phyloP scores from a whole-genome alignment of 2,329 filamentous ascomycete genomes.

The Ascochyta clinopodiicola region DNA sequence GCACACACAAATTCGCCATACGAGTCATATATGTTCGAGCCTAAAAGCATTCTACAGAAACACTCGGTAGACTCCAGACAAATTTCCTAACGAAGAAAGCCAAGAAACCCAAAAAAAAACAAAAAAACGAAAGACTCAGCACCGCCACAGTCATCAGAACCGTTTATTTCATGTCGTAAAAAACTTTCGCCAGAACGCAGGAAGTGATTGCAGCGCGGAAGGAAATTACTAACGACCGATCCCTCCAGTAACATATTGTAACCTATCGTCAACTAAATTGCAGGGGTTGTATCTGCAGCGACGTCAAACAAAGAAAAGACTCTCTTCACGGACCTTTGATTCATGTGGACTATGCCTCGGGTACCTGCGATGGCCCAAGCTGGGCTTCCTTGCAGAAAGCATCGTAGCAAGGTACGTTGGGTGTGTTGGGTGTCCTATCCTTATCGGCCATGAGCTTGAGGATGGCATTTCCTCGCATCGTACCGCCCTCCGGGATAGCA shows the following conservation, averaged over 20 bases:
- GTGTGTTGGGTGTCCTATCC: not conserved
- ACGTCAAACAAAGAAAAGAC: not conserved
- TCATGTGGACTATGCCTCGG: not conserved
- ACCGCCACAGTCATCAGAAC: not conserved
- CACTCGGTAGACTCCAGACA: slow-evolving; percentile 2
- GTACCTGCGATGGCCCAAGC: not conserved
- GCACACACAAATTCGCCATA: not conserved
- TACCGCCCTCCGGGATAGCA: not conserved
- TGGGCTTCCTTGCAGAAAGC: slow-evolving; percentile 3
- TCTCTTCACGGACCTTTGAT: too few relatives aligned
- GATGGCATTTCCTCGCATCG: slow-evolving; percentile 1
- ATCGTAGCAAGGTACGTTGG: slow-evolving; percentile 4
- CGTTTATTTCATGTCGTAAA: not conserved
- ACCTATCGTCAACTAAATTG: not conserved
- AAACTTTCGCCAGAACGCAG: not conserved
- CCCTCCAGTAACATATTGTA: not conserved
- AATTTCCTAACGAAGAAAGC: not conserved
- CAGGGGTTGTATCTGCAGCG: not conserved
- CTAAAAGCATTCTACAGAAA: not conserved
- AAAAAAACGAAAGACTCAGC: not conserved
- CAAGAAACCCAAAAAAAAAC: not conserved
- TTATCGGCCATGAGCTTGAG: slow-evolving; percentile 5
- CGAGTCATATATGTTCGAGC: not conserved
- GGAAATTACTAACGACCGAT: not conserved
- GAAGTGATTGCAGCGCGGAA: not conserved